Evolutionary conservation across 202 grass and related monocot species (phyloP).

Genomic region (Zizania palustris): DNA sequence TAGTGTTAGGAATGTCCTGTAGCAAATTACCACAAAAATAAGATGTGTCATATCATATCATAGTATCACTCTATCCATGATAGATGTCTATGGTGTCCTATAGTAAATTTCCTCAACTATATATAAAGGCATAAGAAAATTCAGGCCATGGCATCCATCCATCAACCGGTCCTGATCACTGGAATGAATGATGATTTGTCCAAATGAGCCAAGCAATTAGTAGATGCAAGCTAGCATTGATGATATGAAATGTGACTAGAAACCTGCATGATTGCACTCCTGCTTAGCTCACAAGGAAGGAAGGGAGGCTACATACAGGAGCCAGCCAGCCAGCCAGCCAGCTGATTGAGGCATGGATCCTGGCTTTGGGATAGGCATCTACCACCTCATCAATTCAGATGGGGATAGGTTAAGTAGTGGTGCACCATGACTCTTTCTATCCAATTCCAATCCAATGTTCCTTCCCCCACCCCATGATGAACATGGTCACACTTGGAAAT

Average conservation of each 20-base stretch:
- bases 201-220: background rate
- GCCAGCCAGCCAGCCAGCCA: no score
- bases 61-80: no score
- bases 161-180: background rate
- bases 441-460: background rate
- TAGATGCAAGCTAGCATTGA: constrained; percentile 27
- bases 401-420: background rate
- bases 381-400: constrained; percentile 30
- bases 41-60: no score
- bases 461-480: background rate
- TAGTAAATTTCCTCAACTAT: no score
- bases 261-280: constrained; percentile 30
- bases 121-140: background rate
- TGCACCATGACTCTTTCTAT: constrained; percentile 37
- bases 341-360: constrained; percentile 29
- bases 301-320: background rate
- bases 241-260: constrained; percentile 24
- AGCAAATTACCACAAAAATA: no score
- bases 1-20: no score
- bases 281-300: constrained; percentile 6
- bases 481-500: constrained; percentile 30
- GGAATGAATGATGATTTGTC: background rate
- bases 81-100: no score
- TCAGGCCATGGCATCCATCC: background rate
- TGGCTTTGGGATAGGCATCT: constrained; percentile 4